phyloP scores from a whole-genome alignment of 2,329 filamentous ascomycete genomes.

The Chaetomiaceae sp. region DNA sequence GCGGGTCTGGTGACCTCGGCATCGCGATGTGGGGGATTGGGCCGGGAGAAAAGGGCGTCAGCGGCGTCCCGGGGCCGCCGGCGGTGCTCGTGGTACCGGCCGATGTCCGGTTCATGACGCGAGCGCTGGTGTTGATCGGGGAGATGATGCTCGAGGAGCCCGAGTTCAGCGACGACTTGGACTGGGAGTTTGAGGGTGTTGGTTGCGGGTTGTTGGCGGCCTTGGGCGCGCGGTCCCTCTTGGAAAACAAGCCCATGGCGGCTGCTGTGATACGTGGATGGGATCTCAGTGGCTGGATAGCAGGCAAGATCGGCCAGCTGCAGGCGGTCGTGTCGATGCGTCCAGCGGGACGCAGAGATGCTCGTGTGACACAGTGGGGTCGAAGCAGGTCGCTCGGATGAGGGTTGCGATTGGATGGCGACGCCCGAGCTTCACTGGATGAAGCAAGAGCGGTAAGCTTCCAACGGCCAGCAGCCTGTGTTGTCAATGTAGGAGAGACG shows the following conservation, averaged over 20 bases:
- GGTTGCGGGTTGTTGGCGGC: slow-evolving; percentile 30
- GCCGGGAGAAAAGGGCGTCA: slow-evolving; percentile 48
- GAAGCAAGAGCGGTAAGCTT: neutral
- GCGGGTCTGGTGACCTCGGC: slow-evolving; percentile 79
- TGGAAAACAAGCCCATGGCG: slow-evolving; percentile 54
- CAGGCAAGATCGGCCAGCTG: slow-evolving; percentile 19
- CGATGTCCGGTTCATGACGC: slow-evolving; percentile 47
- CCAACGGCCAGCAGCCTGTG: neutral
- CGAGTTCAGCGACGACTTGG: slow-evolving; percentile 50
- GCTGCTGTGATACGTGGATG: slow-evolving; percentile 10
- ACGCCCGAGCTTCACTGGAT: neutral
- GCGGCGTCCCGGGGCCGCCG: slow-evolving; percentile 41
- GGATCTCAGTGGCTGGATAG: slow-evolving; percentile 11
- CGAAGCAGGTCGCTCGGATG: neutral
- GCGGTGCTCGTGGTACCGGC: slow-evolving; percentile 41
- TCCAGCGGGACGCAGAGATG: slow-evolving; percentile 8
- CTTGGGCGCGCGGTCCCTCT: slow-evolving; percentile 49
- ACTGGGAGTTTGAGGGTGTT: slow-evolving; percentile 42
- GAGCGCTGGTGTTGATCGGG: slow-evolving; percentile 32
- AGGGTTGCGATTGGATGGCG: slow-evolving; percentile 8
- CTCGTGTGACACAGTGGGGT: slow-evolving; percentile 20
- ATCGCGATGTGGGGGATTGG: slow-evolving; percentile 56
- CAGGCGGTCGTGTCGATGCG: slow-evolving; percentile 14
- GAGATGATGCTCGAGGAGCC: slow-evolving; percentile 46
- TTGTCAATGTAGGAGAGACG: slow-evolving; percentile 10